These are phyloP conservation scores for Crithidia fasciculata DNA, from an alignment of 208 protist genomes.

Conservation along the genomic window DNA sequence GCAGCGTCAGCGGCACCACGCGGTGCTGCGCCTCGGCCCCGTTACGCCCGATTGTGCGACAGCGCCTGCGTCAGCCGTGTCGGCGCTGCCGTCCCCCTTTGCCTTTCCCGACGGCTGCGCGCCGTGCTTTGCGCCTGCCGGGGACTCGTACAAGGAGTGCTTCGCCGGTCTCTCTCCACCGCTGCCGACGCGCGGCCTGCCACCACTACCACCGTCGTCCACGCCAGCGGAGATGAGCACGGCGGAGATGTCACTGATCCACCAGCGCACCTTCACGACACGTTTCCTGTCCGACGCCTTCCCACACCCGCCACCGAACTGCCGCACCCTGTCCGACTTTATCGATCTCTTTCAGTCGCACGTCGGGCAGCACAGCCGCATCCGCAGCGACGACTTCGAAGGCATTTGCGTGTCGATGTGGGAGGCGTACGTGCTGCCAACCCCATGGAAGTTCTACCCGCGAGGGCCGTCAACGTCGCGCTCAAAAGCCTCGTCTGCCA, in stretches of 20 bases:
- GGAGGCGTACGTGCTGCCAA: conserved; percentile 50
- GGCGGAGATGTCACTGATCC: conserved; percentile 39
- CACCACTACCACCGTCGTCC: neutral
- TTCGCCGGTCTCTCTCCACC: conserved; percentile 65
- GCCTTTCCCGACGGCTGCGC: conserved; percentile 51
- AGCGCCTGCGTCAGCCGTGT: neutral
- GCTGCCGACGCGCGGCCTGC: conserved; percentile 3
- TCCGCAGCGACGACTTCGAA: conserved; percentile 55
- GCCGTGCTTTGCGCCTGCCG: conserved; percentile 76
- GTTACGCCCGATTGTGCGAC: neutral
- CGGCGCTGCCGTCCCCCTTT: conserved; percentile 51
- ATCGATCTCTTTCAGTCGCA: conserved; percentile 81
- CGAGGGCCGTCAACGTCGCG: conserved; percentile 9
- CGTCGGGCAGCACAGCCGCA: conserved; percentile 68
- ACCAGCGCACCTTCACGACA: conserved; percentile 50
- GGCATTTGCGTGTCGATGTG: conserved; percentile 78
- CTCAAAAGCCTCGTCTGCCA: neutral
- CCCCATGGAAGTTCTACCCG: conserved; percentile 62
- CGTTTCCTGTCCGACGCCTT: conserved; percentile 58
- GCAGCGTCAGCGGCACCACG: conserved; percentile 25
- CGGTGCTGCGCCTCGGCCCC: conserved; percentile 25
- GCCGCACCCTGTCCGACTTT: conserved; percentile 52
- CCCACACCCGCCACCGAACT: conserved; percentile 42
- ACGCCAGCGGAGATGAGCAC: conserved; percentile 12
- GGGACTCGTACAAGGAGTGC: conserved; percentile 61